Percentiles rank a stretch among this genome's conserved stretches.
phyloP scores from a whole-genome alignment of 2,329 filamentous ascomycete genomes.

The Penicillium sp. region DNA sequence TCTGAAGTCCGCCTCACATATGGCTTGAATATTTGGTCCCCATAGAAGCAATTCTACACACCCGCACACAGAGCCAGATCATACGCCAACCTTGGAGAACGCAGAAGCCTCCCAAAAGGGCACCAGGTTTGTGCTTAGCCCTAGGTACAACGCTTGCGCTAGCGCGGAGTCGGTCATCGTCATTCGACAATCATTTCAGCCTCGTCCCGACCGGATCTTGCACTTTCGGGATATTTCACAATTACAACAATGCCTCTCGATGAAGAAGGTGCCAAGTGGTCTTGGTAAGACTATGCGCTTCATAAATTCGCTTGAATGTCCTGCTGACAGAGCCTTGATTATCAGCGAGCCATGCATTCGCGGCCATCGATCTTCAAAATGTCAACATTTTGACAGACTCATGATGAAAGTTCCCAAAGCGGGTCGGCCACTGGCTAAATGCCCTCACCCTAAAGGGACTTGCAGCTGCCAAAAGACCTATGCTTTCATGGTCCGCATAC shows the following conservation, averaged over 20 bases:
- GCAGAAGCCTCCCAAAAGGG: slow-evolving; percentile 3
- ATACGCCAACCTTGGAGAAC: neutral
- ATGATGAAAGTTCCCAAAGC: slow-evolving; percentile 56
- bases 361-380: slow-evolving; percentile 55
- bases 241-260: slow-evolving; percentile 47
- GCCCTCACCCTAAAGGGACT: slow-evolving; percentile 49
- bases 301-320: neutral
- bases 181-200: slow-evolving; percentile 18
- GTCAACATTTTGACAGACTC: slow-evolving; percentile 52
- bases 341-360: slow-evolving; percentile 54
- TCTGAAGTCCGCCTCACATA: neutral
- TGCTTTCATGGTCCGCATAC: slow-evolving; percentile 51
- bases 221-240: slow-evolving; percentile 1
- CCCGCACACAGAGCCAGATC: neutral
- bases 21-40: neutral
- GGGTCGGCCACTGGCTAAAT: slow-evolving; percentile 52
- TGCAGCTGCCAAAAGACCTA: slow-evolving; percentile 49
- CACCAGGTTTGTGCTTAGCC: slow-evolving; percentile 1
- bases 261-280: slow-evolving; percentile 51
- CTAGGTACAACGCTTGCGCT: slow-evolving; percentile 11
- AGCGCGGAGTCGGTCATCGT: slow-evolving; percentile 12
- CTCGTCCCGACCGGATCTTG: slow-evolving; percentile 1
- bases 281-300: slow-evolving; percentile 41
- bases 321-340: slow-evolving; percentile 7
- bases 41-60: neutral